A percentile compares a stretch with the other conserved stretches of the same genome.
Evolutionary conservation across 176 grass and related monocot genomes (phyloP).

Genomic region (Thinopyrum elongatum): DNA sequence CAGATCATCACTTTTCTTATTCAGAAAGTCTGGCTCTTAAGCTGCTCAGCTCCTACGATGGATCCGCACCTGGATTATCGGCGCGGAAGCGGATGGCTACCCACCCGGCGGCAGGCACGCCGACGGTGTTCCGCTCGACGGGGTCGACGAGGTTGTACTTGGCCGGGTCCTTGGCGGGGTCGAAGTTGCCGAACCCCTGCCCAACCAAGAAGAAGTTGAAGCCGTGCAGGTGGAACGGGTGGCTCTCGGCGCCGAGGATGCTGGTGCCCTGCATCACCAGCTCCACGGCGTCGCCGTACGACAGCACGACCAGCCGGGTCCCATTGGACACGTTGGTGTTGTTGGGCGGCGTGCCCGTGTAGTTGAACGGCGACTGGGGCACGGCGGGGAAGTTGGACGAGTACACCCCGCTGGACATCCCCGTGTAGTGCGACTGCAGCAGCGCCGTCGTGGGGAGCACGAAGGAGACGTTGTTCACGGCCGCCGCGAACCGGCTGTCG

Average conservation of each 20-base stretch:
- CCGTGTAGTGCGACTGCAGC: constrained; percentile 67
- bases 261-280: constrained; percentile 70
- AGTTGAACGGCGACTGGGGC: constrained; percentile 63
- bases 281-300: constrained; percentile 50
- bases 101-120: constrained; percentile 57
- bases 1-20: background rate
- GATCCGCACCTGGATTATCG: constrained; percentile 54
- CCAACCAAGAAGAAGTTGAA: constrained; percentile 74
- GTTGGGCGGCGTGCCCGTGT: constrained; percentile 59
- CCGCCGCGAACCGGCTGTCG: constrained; percentile 41
- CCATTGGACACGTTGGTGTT: constrained; percentile 59
- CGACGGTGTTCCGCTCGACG: constrained; percentile 64
- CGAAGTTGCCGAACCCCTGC: constrained; percentile 70
- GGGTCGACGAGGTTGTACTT: constrained; percentile 81
- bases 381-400: constrained; percentile 41
- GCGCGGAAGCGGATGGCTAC: constrained; percentile 70
- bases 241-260: constrained; percentile 57
- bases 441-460: constrained; percentile 52
- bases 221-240: constrained; percentile 74
- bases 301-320: constrained; percentile 55
- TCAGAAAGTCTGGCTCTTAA: background rate
- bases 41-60: background rate
- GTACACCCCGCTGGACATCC: constrained; percentile 53
- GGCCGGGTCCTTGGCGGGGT: constrained; percentile 36
- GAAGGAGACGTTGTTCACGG: constrained; percentile 68